Evolutionary conservation across 345 rosid species (phyloP), one percentile per base, ranked within the genome.

Genomic region (Citropsis articulata): DNA sequence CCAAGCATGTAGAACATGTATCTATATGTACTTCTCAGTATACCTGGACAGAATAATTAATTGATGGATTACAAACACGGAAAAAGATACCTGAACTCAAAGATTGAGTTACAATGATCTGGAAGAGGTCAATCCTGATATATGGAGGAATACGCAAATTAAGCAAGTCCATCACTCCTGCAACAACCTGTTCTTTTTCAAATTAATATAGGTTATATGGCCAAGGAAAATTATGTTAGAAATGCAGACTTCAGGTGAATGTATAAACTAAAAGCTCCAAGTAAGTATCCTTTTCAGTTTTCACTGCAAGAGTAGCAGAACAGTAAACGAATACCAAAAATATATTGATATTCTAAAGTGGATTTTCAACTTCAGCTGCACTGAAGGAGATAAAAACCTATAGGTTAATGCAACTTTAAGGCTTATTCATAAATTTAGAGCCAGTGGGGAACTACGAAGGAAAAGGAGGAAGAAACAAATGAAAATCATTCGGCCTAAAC

Each of bases 131-230:
- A 45, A 89, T 87, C 87, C 98, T 88, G 77, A 94, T 79, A 85
- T 81, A 96, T 28, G 99, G 94, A 79, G 95, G 89, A 81, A 93
- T 91, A 77, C 69, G 79, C 92, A 91, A 73, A 83, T 86, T 89
- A 71, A 94, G 93, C 55, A 83, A 75, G 80, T 85, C 83, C 93
- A 94, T 86, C 69, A 89, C 97, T 70, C 98, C 98, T 65, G 97
- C 91, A 85, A 94, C 77, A 65, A 92, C 94, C 97, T 94, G 91
- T 83, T 81, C 72, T 77, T 59, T 56, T 76, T 77, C 86, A 82
- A 55, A 84, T 86, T 80, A 85, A 77, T 66, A 69, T 33, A 77
- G 24, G 13, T 45, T 22, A 35, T 12, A 75, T 22, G 19, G 9
- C 56, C 31, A 19, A 72, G 53, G 75, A 10, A 36, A 69, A 50